These are phyloP conservation scores for Senna tora DNA, from an alignment of 306 rosid species.

Conservation along the genomic window DNA sequence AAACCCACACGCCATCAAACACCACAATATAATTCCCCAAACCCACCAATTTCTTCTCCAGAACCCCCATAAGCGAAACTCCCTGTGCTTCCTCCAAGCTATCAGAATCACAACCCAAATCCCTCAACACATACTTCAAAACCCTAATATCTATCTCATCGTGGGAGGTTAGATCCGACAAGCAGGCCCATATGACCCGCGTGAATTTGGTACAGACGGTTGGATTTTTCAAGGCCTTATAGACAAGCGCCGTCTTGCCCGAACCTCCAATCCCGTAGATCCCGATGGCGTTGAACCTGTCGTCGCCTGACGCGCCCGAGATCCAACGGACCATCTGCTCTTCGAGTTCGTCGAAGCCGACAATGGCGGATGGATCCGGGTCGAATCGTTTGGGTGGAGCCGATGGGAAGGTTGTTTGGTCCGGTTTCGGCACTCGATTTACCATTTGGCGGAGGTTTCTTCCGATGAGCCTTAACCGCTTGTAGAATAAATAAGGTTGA, in stretches of 20 bases:
- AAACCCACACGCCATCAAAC: slow-evolving; percentile 1
- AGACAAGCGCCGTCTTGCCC: slow-evolving; percentile 27
- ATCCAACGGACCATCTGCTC: not conserved
- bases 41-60: not conserved
- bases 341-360: not conserved
- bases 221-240: not conserved
- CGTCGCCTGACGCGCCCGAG: not conserved
- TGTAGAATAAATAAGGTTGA: no score
- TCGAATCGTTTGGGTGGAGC: not conserved
- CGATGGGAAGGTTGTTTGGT: not conserved
- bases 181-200: slow-evolving; percentile 15
- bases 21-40: not conserved
- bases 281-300: slow-evolving; percentile 18
- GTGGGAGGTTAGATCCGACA: not conserved
- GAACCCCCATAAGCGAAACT: not conserved
- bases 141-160: not conserved
- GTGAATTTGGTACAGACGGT: not conserved
- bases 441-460: no score
- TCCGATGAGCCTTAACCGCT: no score
- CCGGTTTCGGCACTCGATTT: no score
- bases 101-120: not conserved
- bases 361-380: no score
- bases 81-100: no score
- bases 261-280: slow-evolving; percentile 25
- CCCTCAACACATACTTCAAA: not conserved